Conservation (phyloP, 2,329 filamentous ascomycete species). For the Ophiostoma fasciatum region DNA sequence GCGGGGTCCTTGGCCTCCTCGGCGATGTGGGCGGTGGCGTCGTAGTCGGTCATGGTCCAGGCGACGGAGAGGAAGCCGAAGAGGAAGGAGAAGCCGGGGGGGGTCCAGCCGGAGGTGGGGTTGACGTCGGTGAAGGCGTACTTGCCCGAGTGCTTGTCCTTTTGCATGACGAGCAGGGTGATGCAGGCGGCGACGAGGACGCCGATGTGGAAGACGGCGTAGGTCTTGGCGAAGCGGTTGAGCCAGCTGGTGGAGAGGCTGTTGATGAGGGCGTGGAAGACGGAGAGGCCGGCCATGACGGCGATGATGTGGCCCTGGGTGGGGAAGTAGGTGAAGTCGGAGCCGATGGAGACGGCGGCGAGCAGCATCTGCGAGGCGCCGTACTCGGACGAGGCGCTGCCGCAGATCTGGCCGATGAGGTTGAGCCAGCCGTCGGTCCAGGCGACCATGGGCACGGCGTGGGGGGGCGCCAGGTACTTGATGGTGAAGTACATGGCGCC, state of each 20-base stretch:
- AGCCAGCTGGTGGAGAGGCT: conserved; percentile 42
- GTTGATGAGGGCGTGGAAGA: conserved; percentile 37
- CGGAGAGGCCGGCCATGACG: conserved; percentile 38
- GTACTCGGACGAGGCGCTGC: conserved; percentile 42
- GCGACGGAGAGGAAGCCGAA: conserved; percentile 45
- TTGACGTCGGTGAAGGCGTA: conserved; percentile 42
- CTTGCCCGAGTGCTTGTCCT: conserved; percentile 32
- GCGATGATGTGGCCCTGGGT: conserved; percentile 31
- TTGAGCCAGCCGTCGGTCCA: conserved; percentile 36
- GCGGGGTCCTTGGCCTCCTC: conserved; percentile 27
- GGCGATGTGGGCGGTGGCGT: conserved; percentile 25
- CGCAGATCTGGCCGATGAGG: conserved; percentile 35
- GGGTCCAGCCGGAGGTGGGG: conserved; percentile 36
- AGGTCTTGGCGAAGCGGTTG: conserved; percentile 41
- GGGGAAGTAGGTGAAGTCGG: conserved; percentile 31
- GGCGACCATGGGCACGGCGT: conserved; percentile 32
- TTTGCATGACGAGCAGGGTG: conserved; percentile 32
- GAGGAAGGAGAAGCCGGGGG: conserved; percentile 39
- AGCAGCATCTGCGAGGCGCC: conserved; percentile 40
- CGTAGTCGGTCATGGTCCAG: conserved; percentile 42
- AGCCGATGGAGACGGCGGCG: conserved; percentile 36
- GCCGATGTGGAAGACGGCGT: conserved; percentile 41
- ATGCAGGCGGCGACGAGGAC: conserved; percentile 36
- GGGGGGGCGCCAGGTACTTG: conserved; percentile 33
- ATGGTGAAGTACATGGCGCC: conserved; percentile 36